Evolutionary conservation across 441 rosid genomes (phyloP), one percentile per base, ranked within the genome.

Genomic region (Populus hybrid): DNA sequence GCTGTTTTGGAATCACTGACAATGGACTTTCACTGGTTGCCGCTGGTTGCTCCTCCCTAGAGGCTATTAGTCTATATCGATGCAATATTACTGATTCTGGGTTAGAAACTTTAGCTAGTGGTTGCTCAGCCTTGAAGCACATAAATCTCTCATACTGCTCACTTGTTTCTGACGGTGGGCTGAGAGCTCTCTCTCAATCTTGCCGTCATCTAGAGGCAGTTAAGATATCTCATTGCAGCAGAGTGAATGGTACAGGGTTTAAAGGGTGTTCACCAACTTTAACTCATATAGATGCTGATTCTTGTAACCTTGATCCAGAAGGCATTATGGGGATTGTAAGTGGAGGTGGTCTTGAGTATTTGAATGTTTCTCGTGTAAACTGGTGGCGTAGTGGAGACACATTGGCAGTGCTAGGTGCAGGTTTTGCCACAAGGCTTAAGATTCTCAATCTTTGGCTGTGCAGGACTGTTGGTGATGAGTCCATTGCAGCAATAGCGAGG

Each of bases 291-390:
- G 97, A 92, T 74, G 95, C 94, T 0, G 94, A 89, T 40, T 87
- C 83, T 73, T 92, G 97, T 83, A 81, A 79, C 77, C 87, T 95
- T 78, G 82, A 82, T 30, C 86, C 88, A 0, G 84, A 88, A 65
- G 96, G 98, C 70, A 76, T 95, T 68, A 63, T 35, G 10, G 93
- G 84, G 36, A 91, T 92, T 50, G 85, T 93, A 57, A 90, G 98
- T 63, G 96, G 98, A 46, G 91, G 95, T 0, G 96, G 99, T 78
- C 84, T 95, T 21, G 89, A 89, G 84, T 88, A 83, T 83, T 79
- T 93, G n/a, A 86, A 91, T 66, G 54, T 92, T 6, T 80, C 90
- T 65, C 77, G 86, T 26, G 10, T 82, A 16, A 77, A 77, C 80
- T 76, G 76, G 75, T 69, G 46, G 28, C 79, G 84, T 66, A 54